Evolutionary conservation across 2,329 filamentous ascomycete species (phyloP).

Genomic region (Aspergillus versicolor): DNA sequence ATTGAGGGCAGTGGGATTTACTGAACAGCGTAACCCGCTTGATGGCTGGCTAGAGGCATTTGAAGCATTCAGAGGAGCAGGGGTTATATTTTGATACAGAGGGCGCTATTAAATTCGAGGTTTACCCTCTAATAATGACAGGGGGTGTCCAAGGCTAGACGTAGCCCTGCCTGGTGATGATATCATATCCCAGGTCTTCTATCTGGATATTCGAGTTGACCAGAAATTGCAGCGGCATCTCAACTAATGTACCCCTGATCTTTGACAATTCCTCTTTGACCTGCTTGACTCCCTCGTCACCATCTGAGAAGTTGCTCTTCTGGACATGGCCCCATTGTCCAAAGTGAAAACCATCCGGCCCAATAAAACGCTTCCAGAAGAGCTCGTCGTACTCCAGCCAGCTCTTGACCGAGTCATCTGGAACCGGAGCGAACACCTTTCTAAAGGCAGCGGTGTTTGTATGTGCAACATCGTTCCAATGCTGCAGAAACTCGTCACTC

Average conservation of each 20-base stretch:
- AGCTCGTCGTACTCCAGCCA: not conserved
- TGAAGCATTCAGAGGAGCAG: constrained; percentile 42
- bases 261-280: not conserved
- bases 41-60: constrained; percentile 47
- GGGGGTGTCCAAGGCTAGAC: not conserved
- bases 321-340: not conserved
- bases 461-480: not conserved
- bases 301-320: not conserved
- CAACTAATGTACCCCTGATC: not conserved
- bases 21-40: constrained; percentile 37
- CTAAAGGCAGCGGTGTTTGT: not conserved
- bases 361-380: not conserved
- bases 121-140: not conserved
- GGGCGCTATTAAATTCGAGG: not conserved
- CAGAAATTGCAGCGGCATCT: not conserved
- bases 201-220: not conserved
- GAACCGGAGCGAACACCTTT: not conserved
- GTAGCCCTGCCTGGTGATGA: not conserved
- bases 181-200: not conserved
- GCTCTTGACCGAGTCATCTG: not conserved
- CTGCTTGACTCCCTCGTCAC: not conserved
- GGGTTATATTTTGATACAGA: constrained; percentile 39
- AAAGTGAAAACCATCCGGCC: not conserved
- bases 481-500: not conserved
- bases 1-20: constrained; percentile 42